Conservation (phyloP, 2,329 filamentous ascomycete genomes). For the Ophiostoma angusticollis region DNA sequence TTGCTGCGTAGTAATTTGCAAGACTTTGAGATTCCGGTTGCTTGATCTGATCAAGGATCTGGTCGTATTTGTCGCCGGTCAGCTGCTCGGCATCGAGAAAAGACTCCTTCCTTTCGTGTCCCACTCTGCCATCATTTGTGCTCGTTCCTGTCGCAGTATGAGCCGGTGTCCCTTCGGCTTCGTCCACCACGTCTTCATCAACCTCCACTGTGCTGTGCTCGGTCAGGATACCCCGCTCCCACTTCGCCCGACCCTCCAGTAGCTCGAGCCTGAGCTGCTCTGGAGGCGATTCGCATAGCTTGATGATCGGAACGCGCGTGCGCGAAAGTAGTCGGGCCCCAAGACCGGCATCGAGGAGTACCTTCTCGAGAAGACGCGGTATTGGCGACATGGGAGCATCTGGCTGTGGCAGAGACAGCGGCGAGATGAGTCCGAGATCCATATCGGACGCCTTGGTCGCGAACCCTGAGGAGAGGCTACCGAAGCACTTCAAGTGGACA, state of each 20-base stretch:
- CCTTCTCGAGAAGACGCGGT: slow-evolving; percentile 63
- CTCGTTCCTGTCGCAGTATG: neutral
- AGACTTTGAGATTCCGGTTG: slow-evolving; percentile 31
- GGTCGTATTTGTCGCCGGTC: slow-evolving; percentile 7
- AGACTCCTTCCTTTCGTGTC: slow-evolving; percentile 7
- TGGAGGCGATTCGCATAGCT: slow-evolving; percentile 63
- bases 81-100: slow-evolving; percentile 6
- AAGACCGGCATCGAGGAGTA: slow-evolving; percentile 56
- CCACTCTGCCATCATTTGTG: neutral
- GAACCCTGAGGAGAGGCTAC: slow-evolving; percentile 73
- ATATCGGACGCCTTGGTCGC: slow-evolving; percentile 81
- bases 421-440: slow-evolving; percentile 69
- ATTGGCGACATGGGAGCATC: slow-evolving; percentile 47
- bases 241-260: slow-evolving; percentile 52
- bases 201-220: slow-evolving; percentile 25
- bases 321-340: slow-evolving; percentile 66
- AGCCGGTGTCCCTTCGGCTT: slow-evolving; percentile 5
- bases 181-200: slow-evolving; percentile 17
- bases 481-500: slow-evolving; percentile 65
- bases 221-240: slow-evolving; percentile 46
- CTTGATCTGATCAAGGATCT: slow-evolving; percentile 20
- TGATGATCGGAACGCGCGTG: slow-evolving; percentile 77
- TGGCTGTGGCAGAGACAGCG: slow-evolving; percentile 40
- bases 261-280: slow-evolving; percentile 47
- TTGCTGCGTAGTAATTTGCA: slow-evolving; percentile 32